Conservation (phyloP, 495 filamentous ascomycete species). For the Penicillium mononematosum region DNA sequence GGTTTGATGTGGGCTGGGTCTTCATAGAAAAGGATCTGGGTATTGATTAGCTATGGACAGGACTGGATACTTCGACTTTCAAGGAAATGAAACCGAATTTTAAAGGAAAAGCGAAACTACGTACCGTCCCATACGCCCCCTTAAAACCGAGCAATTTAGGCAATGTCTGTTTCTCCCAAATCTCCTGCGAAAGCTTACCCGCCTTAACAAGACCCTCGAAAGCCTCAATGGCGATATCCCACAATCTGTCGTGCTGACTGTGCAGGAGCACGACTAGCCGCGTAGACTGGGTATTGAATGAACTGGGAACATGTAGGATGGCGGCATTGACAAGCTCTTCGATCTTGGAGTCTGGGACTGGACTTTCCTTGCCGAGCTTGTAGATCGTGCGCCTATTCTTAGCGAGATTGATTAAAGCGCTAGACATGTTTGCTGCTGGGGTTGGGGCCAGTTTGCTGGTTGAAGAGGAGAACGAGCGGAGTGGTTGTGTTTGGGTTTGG, state of each 20-base stretch:
- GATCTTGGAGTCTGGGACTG: conserved; percentile 49
- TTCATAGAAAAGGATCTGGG: conserved; percentile 54
- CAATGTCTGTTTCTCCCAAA: conserved; percentile 46
- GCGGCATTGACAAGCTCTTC: conserved; percentile 49
- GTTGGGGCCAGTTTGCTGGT: background rate
- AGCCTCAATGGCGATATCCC: conserved; percentile 46
- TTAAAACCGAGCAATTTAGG: conserved; percentile 45
- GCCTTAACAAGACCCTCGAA: conserved; percentile 39
- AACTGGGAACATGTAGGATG: conserved; percentile 47
- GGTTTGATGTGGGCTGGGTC: conserved; percentile 44
- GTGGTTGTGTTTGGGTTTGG: background rate
- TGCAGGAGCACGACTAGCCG: conserved; percentile 49
- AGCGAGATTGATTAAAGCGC: conserved; percentile 39
- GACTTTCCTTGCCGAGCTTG: conserved; percentile 43
- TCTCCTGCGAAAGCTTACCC: conserved; percentile 38
- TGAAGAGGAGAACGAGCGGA: conserved; percentile 5
- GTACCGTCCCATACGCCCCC: conserved; percentile 50
- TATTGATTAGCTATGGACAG: conserved; percentile 1
- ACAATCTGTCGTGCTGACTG: conserved; percentile 50
- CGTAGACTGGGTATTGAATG: conserved; percentile 58
- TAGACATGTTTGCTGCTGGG: conserved; percentile 25
- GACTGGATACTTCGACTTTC: background rate
- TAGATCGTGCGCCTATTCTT: conserved; percentile 51
- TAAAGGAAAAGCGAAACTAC: conserved; percentile 7
- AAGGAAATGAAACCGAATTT: background rate